Evolutionary conservation across 129 eudicot genomes (phyloP).

Genomic region (Escallonia herrerae): DNA sequence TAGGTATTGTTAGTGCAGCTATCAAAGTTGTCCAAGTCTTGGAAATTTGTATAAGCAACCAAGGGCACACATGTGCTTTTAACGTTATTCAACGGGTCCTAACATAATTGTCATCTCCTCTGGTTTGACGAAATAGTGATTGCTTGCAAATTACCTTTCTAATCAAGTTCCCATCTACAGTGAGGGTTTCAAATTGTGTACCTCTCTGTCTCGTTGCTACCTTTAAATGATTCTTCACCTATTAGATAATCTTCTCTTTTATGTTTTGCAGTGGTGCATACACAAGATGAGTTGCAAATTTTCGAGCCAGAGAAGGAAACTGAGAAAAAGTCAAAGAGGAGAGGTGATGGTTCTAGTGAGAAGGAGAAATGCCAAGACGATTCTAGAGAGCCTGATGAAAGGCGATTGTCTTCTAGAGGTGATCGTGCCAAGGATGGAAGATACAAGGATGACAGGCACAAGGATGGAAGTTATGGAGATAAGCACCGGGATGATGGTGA

Average conservation of each 20-base stretch:
- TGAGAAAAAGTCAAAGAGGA: constrained; percentile 62
- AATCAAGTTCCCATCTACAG: background rate
- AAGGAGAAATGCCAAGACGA: constrained; percentile 44
- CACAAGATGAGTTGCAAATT: constrained; percentile 59
- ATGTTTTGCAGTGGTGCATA: constrained; percentile 37
- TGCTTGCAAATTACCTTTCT: too few relatives aligned
- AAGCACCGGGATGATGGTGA: constrained; percentile 31
- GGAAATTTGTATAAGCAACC: too few relatives aligned
- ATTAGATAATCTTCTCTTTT: constrained; percentile 1
- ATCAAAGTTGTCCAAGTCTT: too few relatives aligned
- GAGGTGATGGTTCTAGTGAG: constrained; percentile 57
- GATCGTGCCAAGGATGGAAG: constrained; percentile 45
- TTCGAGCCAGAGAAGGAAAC: constrained; percentile 68
- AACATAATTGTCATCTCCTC: too few relatives aligned
- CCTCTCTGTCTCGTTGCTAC: background rate
- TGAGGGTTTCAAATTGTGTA: background rate
- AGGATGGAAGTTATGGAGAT: constrained; percentile 37
- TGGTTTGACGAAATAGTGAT: too few relatives aligned
- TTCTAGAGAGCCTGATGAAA: constrained; percentile 37
- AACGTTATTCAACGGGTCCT: too few relatives aligned
- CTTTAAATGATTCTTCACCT: background rate
- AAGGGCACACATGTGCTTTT: too few relatives aligned
- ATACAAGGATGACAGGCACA: constrained; percentile 41
- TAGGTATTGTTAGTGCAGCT: too few relatives aligned
- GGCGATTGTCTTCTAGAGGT: constrained; percentile 34